These are phyloP conservation scores for Talaromyces sp. DNA, from an alignment of 2,329 filamentous ascomycete species.

Conservation along the genomic window DNA sequence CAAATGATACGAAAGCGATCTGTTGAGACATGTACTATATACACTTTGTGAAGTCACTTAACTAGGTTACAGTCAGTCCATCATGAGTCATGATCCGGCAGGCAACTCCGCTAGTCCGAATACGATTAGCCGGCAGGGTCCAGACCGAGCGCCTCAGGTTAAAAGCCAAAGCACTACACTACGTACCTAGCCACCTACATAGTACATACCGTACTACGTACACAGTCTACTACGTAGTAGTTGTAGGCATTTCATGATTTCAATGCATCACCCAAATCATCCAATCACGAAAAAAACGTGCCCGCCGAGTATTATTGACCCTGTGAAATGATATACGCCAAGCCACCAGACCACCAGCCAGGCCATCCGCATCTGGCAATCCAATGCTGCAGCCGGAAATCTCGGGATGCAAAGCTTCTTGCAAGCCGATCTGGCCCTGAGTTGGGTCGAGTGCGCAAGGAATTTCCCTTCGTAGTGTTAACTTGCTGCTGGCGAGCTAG, in stretches of 20 bases:
- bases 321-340: conserved; percentile 4
- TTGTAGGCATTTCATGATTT: not conserved
- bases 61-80: too few relatives aligned
- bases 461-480: not conserved
- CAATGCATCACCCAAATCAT: not conserved
- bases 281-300: not conserved
- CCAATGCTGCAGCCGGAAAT: conserved; percentile 7
- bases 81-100: not conserved
- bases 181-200: too few relatives aligned
- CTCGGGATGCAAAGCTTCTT: not conserved
- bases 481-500: not conserved
- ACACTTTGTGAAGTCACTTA: not conserved
- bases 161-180: not conserved
- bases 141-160: not conserved
- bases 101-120: not conserved
- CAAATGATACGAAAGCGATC: not conserved
- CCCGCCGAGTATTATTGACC: too few relatives aligned
- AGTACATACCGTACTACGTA: not conserved
- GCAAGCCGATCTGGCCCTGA: not conserved
- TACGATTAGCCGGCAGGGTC: not conserved
- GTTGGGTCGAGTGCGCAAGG: not conserved
- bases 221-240: too few relatives aligned
- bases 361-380: conserved; percentile 5
- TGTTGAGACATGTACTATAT: not conserved
- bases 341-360: not conserved